These are phyloP conservation scores for Escovopsis sp. DNA, from an alignment of 2,329 filamentous ascomycete genomes.

Conservation along the genomic window DNA sequence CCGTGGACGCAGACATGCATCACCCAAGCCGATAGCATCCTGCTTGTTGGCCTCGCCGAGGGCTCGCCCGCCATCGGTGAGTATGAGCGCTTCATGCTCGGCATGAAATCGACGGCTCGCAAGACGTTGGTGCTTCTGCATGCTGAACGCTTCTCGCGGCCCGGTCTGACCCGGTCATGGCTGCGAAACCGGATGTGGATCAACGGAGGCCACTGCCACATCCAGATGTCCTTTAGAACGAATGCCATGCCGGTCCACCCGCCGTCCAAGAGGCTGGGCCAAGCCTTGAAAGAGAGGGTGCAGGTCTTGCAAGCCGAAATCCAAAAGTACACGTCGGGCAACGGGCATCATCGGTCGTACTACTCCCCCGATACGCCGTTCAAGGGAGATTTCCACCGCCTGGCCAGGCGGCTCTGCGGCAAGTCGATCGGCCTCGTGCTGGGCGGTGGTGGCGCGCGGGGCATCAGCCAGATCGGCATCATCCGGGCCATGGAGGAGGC, in stretches of 20 bases:
- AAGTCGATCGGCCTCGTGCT: constrained; percentile 91
- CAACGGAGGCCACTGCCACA: constrained; percentile 92
- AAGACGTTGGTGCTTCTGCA: constrained; percentile 88
- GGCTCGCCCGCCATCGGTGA: constrained; percentile 83
- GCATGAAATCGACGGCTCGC: constrained; percentile 90
- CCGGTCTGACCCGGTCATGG: constrained; percentile 80
- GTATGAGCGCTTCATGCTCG: constrained; percentile 89
- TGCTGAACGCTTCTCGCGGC: constrained; percentile 69
- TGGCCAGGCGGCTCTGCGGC: constrained; percentile 78
- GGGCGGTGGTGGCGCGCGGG: constrained; percentile 82
- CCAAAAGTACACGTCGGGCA: constrained; percentile 92
- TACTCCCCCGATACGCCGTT: constrained; percentile 86
- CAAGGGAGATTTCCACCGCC: constrained; percentile 91
- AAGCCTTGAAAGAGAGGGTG: constrained; percentile 78
- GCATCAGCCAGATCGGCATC: constrained; percentile 83
- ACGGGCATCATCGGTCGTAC: constrained; percentile 71
- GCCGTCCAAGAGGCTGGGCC: constrained; percentile 63
- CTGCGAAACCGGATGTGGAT: constrained; percentile 90
- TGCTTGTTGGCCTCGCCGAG: constrained; percentile 83
- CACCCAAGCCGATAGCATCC: constrained; percentile 86
- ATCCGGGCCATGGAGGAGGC: constrained; percentile 92
- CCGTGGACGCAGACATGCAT: constrained; percentile 99
- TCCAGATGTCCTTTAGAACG: constrained; percentile 81
- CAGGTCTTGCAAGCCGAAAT: constrained; percentile 94
- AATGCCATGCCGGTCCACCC: constrained; percentile 63